Base-by-base conservation (phyloP, 2,329 filamentous ascomycete species). In the Neopestalotiopsis sp. region DNA sequence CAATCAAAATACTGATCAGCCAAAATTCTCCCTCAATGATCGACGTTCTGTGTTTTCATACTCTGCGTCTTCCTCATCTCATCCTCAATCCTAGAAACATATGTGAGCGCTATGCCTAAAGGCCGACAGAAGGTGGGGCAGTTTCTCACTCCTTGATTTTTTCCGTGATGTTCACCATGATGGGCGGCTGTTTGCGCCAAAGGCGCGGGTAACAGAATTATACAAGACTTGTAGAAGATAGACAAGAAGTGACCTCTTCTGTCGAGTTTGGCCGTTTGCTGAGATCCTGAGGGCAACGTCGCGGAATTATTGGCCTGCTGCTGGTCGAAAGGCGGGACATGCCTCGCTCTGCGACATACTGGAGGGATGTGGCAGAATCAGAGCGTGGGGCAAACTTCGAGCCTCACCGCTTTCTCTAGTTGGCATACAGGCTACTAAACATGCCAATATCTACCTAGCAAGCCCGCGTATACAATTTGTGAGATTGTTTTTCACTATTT, bases 41-140 rank as follows among this genome's bases (percentile, higher is more conserved):
- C 38, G 63, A 45, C 65, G 10, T 32, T 45, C 20, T 10, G 59
- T 34, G 53, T 49, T 42, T 68, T 67, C 89, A 86, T 90, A 97
- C 95, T 99, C 86, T 99, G 96, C 77, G 96, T 99, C 90, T 90
- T 95, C 81, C 90, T 91, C 96, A 99, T 99, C 92, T 99, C 96
- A 84, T 97, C 95, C 89, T 99, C 96, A 78, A 99, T 99, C 91
- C 95, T 98, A 75, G 1, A 40, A 38, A 32, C 66, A 68, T 67
- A 17, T 69, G n/a, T 69, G 65, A 59, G 75, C 77, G 71, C 78
- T 72, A 49, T 61, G 65, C n/a, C 13, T 67, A 38, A 68, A 32
- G 67, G 59, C 68, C 30, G 49, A 20, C 12, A 14, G 17, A 63
- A 40, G 59, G 40, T 57, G 66, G 66, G 59, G 40, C 20, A 17